Percentiles rank a stretch among this genome's conserved stretches.
These are phyloP conservation scores for Neurospora sp. DNA, from an alignment of 495 filamentous ascomycete genomes.

Conservation along the genomic window DNA sequence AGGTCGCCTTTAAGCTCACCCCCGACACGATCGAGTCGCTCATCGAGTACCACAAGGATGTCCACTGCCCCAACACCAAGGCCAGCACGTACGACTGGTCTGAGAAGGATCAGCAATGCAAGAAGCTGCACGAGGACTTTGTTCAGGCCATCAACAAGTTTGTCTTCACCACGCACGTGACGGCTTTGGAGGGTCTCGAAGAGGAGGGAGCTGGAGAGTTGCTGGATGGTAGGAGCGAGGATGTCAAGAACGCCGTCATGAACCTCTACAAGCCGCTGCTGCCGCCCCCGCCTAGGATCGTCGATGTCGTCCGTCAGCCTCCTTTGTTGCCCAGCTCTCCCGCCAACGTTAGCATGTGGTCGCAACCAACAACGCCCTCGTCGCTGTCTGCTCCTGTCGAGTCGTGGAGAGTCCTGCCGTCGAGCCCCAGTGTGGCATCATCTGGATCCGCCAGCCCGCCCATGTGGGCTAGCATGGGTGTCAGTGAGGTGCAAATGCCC, in stretches of 20 bases:
- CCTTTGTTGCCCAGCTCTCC: constrained; percentile 84
- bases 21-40: constrained; percentile 90
- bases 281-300: constrained; percentile 83
- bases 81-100: constrained; percentile 92
- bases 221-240: constrained; percentile 81
- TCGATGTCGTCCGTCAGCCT: constrained; percentile 81
- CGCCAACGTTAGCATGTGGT: constrained; percentile 72
- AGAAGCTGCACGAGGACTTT: constrained; percentile 97
- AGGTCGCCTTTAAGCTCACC: constrained; percentile 98
- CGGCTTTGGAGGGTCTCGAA: constrained; percentile 89
- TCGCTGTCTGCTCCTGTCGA: constrained; percentile 64
- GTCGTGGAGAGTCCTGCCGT: constrained; percentile 87
- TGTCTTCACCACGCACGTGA: constrained; percentile 83
- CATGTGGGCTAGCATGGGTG: constrained; percentile 72
- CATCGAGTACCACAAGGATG: constrained; percentile 93
- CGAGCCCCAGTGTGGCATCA: constrained; percentile 67
- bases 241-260: constrained; percentile 83
- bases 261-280: constrained; percentile 79
- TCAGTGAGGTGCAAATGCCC: constrained; percentile 58
- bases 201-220: constrained; percentile 95
- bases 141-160: constrained; percentile 96
- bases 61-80: constrained; percentile 85
- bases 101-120: constrained; percentile 90
- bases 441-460: constrained; percentile 54
- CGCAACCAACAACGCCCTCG: constrained; percentile 41